Base-by-base conservation (phyloP, 306 rosid genomes). In the Cajanus cajan region DNA sequence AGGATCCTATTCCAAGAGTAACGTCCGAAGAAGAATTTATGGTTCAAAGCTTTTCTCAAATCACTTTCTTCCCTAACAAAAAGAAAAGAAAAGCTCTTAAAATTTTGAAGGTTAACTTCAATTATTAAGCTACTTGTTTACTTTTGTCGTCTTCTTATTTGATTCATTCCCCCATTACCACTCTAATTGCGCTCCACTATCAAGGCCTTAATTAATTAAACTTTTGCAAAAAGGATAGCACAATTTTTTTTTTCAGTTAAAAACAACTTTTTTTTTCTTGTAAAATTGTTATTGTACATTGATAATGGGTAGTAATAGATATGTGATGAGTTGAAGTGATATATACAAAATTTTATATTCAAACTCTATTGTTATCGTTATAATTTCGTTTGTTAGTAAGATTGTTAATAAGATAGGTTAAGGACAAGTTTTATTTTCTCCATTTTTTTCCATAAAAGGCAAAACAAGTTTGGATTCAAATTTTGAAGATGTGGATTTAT, bases 91-190 rank as follows among this genome's bases (percentile, higher is more conserved):
- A 61, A 61, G 16, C 44, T 45, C 83, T 50, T 72, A 37, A 80
- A 71, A 16, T 22, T 19, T 57, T 71, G 6, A 50, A 36, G 72
- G 57, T 71, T 79, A 79, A 71, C 67, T 79, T 80, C 83, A 80
- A 80, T 80, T 80, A 80, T 80, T 80, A 62, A 80, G 83, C 55
- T 59, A 78, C 76, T 71, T 61, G 72, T 33, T 71, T 71, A 31
- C 67, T 62, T 48, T 72, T 72, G 83, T 80, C 73, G 73, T 50
- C 47, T 71, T 72, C n/a, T 80, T 71, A 59, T 79, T 71, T 45
- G 65, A 71, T 47, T 71, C 36, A 11, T 71, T 79, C 65, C 65
- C 34, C 33, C 7, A 15, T 71, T 79, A 3, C n/a, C 70, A 14
- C 74, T 59, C 59, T 69, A 78, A 48, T 31, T 54, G 6, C 12